Percentiles rank a stretch among this genome's conserved stretches.
These are phyloP conservation scores for Tripterygium wilfordii DNA, from an alignment of 177 flowering plant genomes.

Conservation along the genomic window DNA sequence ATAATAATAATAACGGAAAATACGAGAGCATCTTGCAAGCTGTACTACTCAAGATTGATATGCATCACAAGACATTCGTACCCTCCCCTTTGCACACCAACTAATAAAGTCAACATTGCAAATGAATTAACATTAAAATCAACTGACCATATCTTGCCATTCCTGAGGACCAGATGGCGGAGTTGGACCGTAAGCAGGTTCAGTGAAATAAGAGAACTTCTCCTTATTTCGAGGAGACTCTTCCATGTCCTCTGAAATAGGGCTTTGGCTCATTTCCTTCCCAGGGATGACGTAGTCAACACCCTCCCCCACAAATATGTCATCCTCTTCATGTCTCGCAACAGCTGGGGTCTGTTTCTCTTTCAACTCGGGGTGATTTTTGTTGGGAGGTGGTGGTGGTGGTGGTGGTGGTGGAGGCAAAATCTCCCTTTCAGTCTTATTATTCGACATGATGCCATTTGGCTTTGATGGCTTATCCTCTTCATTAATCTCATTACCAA, in stretches of 20 bases:
- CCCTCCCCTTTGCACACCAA: too few relatives aligned
- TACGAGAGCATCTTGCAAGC: too few relatives aligned
- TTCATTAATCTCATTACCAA: slow-evolving; percentile 52
- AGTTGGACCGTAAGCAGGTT: slow-evolving; percentile 86
- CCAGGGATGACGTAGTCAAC: slow-evolving; percentile 65
- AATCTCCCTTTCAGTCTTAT: slow-evolving; percentile 41
- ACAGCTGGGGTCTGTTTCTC: slow-evolving; percentile 52
- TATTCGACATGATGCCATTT: slow-evolving; percentile 35
- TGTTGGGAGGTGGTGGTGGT: slow-evolving; percentile 62
- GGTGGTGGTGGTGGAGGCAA: slow-evolving; percentile 53
- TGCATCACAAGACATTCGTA: too few relatives aligned
- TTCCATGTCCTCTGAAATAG: slow-evolving; percentile 91
- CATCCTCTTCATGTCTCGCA: slow-evolving; percentile 73
- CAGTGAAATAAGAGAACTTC: slow-evolving; percentile 55
- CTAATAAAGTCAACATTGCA: too few relatives aligned
- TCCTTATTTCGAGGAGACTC: slow-evolving; percentile 89
- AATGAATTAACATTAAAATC: background rate
- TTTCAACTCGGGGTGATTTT: slow-evolving; percentile 32
- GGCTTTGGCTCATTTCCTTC: slow-evolving; percentile 77
- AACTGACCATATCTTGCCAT: slow-evolving; percentile 73
- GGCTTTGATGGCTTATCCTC: slow-evolving; percentile 49
- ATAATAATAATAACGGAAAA: too few relatives aligned
- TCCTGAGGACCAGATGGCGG: slow-evolving; percentile 67
- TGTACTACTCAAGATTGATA: too few relatives aligned
- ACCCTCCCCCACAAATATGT: slow-evolving; percentile 93